These are phyloP conservation scores for Psidium friedrichsthalianum DNA, from an alignment of 345 rosid genomes.

Conservation along the genomic window DNA sequence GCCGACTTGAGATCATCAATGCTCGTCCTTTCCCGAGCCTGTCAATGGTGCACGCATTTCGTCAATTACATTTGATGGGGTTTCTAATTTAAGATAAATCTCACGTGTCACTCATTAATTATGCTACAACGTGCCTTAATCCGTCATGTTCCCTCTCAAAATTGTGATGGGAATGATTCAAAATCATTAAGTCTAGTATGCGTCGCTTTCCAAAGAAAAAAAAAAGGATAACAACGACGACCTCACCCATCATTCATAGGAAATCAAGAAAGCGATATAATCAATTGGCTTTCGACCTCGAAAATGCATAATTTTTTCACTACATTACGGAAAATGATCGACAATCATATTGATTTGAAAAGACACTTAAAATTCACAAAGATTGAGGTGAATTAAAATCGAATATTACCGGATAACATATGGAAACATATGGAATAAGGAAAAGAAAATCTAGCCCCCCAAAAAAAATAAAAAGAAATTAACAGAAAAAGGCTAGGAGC, in stretches of 20 bases:
- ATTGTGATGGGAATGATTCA: background rate
- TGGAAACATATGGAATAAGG: background rate
- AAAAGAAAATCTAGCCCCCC: too few relatives aligned
- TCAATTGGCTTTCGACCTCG: too few relatives aligned
- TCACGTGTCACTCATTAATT: background rate
- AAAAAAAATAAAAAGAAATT: background rate
- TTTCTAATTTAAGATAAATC: background rate
- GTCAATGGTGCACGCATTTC: rapidly evolving
- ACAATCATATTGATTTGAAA: too few relatives aligned
- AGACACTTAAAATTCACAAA: background rate
- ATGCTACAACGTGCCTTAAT: rapidly evolving
- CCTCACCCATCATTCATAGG: too few relatives aligned
- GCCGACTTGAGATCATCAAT: background rate
- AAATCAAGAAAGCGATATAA: too few relatives aligned
- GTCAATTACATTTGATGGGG: too few relatives aligned
- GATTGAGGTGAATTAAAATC: background rate
- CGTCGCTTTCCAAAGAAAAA: background rate
- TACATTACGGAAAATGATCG: too few relatives aligned
- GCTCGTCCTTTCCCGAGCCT: background rate
- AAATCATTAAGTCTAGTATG: background rate
- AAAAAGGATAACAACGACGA: too few relatives aligned
- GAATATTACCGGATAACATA: background rate
- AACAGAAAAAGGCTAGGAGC: background rate
- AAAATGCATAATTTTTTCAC: too few relatives aligned
- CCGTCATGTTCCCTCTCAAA: background rate